phyloP scores from a whole-genome alignment of 345 rosid genomes.

The Camelina laxa region DNA sequence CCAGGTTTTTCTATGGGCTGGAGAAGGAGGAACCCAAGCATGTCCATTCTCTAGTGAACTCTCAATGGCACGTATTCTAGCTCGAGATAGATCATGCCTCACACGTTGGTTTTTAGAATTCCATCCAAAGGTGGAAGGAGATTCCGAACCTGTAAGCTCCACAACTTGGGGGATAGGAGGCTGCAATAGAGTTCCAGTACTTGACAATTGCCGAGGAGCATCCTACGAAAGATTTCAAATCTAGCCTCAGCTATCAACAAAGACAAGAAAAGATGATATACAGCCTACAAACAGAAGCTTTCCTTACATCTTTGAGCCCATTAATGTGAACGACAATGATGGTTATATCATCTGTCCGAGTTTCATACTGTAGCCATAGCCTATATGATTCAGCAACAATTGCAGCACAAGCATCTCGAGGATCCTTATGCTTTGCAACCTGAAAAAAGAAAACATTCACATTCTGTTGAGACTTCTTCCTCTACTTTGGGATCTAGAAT shows the following conservation, averaged over 20 bases:
- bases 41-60: slow-evolving; percentile 86
- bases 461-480: not conserved
- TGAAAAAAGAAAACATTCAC: slow-evolving; percentile 37
- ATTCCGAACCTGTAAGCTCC: slow-evolving; percentile 83
- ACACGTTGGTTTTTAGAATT: slow-evolving; percentile 71
- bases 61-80: slow-evolving; percentile 94
- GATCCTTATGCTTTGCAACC: slow-evolving; percentile 95
- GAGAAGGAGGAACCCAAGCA: slow-evolving; percentile 88
- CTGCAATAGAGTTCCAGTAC: slow-evolving; percentile 49
- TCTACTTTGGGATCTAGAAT: not conserved
- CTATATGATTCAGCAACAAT: slow-evolving; percentile 99
- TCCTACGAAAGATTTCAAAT: slow-evolving; percentile 51
- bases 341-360: slow-evolving; percentile 99
- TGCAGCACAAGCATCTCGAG: slow-evolving; percentile 99
- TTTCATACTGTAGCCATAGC: slow-evolving; percentile 97
- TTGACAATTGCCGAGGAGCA: slow-evolving; percentile 53
- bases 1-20: slow-evolving; percentile 94
- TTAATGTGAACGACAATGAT: slow-evolving; percentile 88
- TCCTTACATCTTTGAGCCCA: slow-evolving; percentile 74
- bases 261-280: slow-evolving; percentile 33
- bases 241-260: slow-evolving; percentile 20
- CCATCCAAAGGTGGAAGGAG: slow-evolving; percentile 81
- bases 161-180: slow-evolving; percentile 75
- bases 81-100: slow-evolving; percentile 90
- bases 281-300: slow-evolving; percentile 27